Base-by-base conservation (phyloP, 805 yeast species). In the Ogataea allantospora region DNA sequence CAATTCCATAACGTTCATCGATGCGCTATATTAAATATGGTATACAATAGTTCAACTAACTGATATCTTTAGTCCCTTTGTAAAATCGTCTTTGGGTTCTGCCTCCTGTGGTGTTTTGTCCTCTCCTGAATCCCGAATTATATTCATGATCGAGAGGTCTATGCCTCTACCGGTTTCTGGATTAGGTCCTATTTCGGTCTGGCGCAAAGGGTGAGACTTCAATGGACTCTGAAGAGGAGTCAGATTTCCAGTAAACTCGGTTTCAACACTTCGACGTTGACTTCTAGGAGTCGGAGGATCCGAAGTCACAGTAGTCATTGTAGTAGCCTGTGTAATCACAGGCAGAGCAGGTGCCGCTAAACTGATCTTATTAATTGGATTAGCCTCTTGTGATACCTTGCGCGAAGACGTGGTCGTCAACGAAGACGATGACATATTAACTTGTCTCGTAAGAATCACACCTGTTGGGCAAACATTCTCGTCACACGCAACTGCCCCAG, bases 321-420 rank as follows among this genome's bases (percentile, higher is more conserved):
- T 62, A 1, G 66, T 62, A 11, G 66, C 62, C 27, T 58, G 63
- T 2, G 66, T 61, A 2, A 62, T 60, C 6, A 61, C 60, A 10
- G 66, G 66, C 20, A 62, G 40, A 1, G 66, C 66, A 10, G 65
- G 63, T 1, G 62, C 48, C 1, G 63, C 63, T 7, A 58, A 35
- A 19, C 60, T 48, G 15, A 62, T 47, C 35, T 54, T 51, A 22
- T 44, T 46, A 25, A 57, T 47, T 2, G 65, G 64, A 35, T 60
- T 60, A 11, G 42, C 42, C 25, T 48, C 50, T 25, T 45, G 48
- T 1, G 50, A 47, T 5, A 51, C 35, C 24, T 43, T 48, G 18
- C 50, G 45, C 1, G 57, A 50, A 7, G 55, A 47, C 8, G 48
- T 21, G 2, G 55, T 51, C 27, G 36, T 44, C 16, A 49, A 22